These are phyloP conservation scores for Malassezia slooffiae DNA, from an alignment of 1,284 basidiomycete genomes.

Conservation along the genomic window DNA sequence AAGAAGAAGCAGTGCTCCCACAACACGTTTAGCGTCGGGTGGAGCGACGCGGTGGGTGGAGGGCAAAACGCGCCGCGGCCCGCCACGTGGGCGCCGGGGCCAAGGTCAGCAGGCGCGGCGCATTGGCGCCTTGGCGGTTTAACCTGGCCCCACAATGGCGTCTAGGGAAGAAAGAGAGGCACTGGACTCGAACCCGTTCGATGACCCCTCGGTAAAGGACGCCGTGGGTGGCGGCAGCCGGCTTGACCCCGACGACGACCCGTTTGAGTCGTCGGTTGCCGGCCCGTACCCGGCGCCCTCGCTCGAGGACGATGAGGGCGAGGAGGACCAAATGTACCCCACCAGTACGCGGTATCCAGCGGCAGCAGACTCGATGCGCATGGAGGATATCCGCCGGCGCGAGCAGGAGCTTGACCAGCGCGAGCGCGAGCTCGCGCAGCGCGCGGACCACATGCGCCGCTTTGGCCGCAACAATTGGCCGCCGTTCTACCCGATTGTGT, in stretches of 20 bases:
- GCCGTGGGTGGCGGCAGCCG: constrained; percentile 26
- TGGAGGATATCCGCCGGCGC: constrained; percentile 59
- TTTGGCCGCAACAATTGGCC: constrained; percentile 85
- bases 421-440: constrained; percentile 57
- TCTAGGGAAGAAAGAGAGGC: too few relatives aligned
- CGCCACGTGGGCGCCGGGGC: too few relatives aligned
- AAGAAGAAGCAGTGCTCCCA: too few relatives aligned
- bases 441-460: constrained; percentile 59
- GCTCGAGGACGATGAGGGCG: constrained; percentile 19
- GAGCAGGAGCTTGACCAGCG: constrained; percentile 69
- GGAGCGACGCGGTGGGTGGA: too few relatives aligned
- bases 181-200: constrained; percentile 47
- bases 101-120: too few relatives aligned
- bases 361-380: constrained; percentile 48
- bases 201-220: constrained; percentile 45
- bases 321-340: constrained; percentile 15
- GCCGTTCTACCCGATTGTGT: constrained; percentile 80
- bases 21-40: too few relatives aligned
- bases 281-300: not conserved
- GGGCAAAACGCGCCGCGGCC: too few relatives aligned
- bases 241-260: constrained; percentile 12
- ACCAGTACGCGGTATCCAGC: constrained; percentile 18
- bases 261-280: constrained; percentile 8
- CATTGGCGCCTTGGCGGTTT: too few relatives aligned
- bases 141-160: too few relatives aligned